Evolutionary conservation across 805 yeast genomes (phyloP).

Genomic region (Ogataea angusta): DNA sequence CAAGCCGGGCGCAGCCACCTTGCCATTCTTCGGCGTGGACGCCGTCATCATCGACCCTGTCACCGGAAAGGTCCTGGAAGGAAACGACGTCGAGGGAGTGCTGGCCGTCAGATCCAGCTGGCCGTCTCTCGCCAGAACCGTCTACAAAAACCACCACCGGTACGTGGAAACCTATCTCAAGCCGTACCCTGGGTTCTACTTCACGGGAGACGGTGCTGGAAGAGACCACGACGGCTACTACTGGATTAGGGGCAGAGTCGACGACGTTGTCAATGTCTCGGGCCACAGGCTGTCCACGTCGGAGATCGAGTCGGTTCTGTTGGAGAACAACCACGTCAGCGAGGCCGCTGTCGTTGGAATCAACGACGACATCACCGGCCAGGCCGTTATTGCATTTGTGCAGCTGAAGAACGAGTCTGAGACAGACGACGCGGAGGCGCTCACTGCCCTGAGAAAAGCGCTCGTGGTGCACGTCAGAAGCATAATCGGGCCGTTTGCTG

Average conservation of each 20-base stretch:
- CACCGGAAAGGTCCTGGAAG: conserved; percentile 76
- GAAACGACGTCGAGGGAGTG: conserved; percentile 94
- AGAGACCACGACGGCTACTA: conserved; percentile 94
- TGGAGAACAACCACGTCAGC: conserved; percentile 74
- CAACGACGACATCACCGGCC: conserved; percentile 94
- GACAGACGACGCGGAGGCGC: conserved; percentile 37
- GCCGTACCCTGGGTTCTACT: conserved; percentile 91
- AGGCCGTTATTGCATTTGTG: conserved; percentile 94
- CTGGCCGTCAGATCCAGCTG: conserved; percentile 85
- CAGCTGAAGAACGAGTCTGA: conserved; percentile 60
- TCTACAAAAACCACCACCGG: conserved; percentile 82
- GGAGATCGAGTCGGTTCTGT: conserved; percentile 90
- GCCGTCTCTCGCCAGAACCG: conserved; percentile 99
- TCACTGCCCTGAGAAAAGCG: conserved; percentile 64
- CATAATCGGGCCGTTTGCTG: conserved; percentile 92
- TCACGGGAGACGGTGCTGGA: conserved; percentile 99
- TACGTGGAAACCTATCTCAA: conserved; percentile 88
- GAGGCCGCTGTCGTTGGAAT: conserved; percentile 98
- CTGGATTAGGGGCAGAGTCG: conserved; percentile 98
- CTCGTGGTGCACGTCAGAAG: conserved; percentile 85
- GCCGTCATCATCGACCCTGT: conserved; percentile 93
- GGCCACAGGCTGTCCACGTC: conserved; percentile 99
- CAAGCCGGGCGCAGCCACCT: conserved; percentile 95
- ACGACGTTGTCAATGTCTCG: conserved; percentile 95
- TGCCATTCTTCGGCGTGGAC: conserved; percentile 94